Conservation (phyloP, 1,139 yeast species). For the Debaryomycetaceae sp. region DNA sequence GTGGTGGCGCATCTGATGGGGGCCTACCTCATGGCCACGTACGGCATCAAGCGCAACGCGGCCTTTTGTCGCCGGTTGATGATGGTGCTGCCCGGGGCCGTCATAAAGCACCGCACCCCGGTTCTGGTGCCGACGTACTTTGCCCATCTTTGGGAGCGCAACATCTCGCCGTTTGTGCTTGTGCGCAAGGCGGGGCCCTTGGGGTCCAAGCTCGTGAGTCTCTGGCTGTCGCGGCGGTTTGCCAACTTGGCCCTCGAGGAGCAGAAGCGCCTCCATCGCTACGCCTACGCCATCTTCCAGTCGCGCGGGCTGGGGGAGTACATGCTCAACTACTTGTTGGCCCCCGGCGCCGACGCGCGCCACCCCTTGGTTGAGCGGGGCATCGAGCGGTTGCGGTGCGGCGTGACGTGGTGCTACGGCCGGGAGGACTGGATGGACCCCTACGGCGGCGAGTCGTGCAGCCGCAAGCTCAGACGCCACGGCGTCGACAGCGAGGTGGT, state of each 20-base stretch:
- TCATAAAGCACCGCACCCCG: slow-evolving; percentile 40
- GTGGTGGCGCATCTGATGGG: slow-evolving; percentile 64
- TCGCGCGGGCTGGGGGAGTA: slow-evolving; percentile 75
- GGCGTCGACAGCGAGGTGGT: slow-evolving; percentile 36
- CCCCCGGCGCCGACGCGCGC: slow-evolving; percentile 75
- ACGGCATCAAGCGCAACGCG: slow-evolving; percentile 41
- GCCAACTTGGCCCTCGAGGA: slow-evolving; percentile 42
- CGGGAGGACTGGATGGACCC: slow-evolving; percentile 76
- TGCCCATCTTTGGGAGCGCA: slow-evolving; percentile 61
- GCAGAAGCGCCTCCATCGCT: slow-evolving; percentile 49
- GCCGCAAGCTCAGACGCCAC: slow-evolving; percentile 28
- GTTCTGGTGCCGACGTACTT: slow-evolving; percentile 60
- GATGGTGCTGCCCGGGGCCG: slow-evolving; percentile 65
- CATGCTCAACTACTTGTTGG: slow-evolving; percentile 60
- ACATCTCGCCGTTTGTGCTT: slow-evolving; percentile 65
- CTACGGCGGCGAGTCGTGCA: slow-evolving; percentile 47
- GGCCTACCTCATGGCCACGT: slow-evolving; percentile 49
- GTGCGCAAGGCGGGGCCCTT: slow-evolving; percentile 61
- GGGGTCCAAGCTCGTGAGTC: slow-evolving; percentile 69
- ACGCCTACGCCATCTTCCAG: slow-evolving; percentile 68
- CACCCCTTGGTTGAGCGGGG: slow-evolving; percentile 52
- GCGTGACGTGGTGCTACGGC: slow-evolving; percentile 68
- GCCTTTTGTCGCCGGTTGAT: slow-evolving; percentile 42
- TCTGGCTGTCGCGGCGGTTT: slow-evolving; percentile 72
- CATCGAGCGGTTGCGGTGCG: slow-evolving; percentile 44